Evolutionary conservation across 495 filamentous ascomycete species (phyloP), one percentile per base, ranked within the genome.

Genomic region (Lasiosphaeriaceae sp.): DNA sequence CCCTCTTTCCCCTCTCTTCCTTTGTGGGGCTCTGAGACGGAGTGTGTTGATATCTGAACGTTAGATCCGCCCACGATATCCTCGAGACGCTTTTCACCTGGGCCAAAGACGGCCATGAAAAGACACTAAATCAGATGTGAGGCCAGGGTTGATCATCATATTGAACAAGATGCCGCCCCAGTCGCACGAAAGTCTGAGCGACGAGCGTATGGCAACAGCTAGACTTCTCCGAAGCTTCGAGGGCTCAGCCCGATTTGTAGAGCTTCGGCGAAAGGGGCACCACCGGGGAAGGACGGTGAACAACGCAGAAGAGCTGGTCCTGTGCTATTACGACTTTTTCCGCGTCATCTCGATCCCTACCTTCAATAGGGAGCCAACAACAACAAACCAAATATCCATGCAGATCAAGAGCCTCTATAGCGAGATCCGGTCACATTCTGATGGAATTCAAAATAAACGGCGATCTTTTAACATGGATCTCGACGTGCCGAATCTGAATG

Each of bases 71-170:
- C 56, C 60, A 52, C 58, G 68, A 46, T 16, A 60, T 65, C 34
- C 41, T 73, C n/a, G 61, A 67, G 39, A 39, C 55, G n/a, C 59
- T 74, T 7, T 39, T 74, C 24, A 52, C 57, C 19, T 71, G 74
- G 68, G 69, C 66, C 47, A 47, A 60, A n/a, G 60, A 56, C 24
- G 59, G 65, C 12, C 56, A 64, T 16, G 66, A 69, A 55, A 67
- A 66, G 34, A 76, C 79, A n/a, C 61, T 67, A 35, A 80, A 80
- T 55, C 79, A 81, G 53, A 75, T 0, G 64, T 69, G 3, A 53
- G 79, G 12, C 79, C 79, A 9, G 74, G 78, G 50, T 71, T 72
- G 2, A 69, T 82, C 44, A 76, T 83, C 29, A 71, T 68, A 14
- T 53, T 80, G 1, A 81, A 80, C 61, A 74, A 71, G 29, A 52